phyloP scores from a whole-genome alignment of 2,329 filamentous ascomycete genomes.

The Diaporthe aspalathi region DNA sequence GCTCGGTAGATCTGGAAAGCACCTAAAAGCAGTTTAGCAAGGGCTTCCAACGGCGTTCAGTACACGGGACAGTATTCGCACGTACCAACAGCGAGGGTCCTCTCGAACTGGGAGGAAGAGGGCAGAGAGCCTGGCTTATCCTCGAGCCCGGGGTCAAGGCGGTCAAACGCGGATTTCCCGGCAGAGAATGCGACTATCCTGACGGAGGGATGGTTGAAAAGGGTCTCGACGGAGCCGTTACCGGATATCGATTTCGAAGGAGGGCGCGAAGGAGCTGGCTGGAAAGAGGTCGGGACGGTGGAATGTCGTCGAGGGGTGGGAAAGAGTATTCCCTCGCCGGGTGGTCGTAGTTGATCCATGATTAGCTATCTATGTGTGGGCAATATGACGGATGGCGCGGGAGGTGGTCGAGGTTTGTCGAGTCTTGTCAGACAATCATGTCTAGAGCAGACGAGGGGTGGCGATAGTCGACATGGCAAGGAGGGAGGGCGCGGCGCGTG shows the following conservation, averaged over 20 bases:
- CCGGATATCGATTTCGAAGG: slow-evolving; percentile 42
- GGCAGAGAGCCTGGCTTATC: slow-evolving; percentile 72
- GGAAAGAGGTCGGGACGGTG: slow-evolving; percentile 49
- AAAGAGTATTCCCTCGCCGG: slow-evolving; percentile 36
- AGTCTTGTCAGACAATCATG: slow-evolving; percentile 31
- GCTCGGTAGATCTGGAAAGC: slow-evolving; percentile 87
- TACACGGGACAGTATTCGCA: not conserved
- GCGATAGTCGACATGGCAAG: slow-evolving; percentile 32
- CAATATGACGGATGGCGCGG: slow-evolving; percentile 1
- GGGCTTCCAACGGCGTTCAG: not conserved
- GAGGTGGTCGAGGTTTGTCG: not conserved
- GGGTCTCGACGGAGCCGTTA: slow-evolving; percentile 68
- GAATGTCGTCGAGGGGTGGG: slow-evolving; percentile 43
- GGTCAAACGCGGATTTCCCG: slow-evolving; percentile 44
- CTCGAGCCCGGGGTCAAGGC: slow-evolving; percentile 48
- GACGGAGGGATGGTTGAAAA: slow-evolving; percentile 79
- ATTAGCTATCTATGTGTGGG: slow-evolving; percentile 1
- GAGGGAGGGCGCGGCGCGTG: not conserved
- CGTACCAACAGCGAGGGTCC: slow-evolving; percentile 82
- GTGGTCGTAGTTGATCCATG: slow-evolving; percentile 37
- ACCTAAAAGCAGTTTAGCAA: slow-evolving; percentile 14
- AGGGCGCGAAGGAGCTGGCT: slow-evolving; percentile 48
- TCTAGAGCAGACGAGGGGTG: not conserved
- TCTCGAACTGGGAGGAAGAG: slow-evolving; percentile 81
- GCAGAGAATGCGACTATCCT: slow-evolving; percentile 72